A percentile compares a stretch with the other conserved stretches of the same genome.
These are phyloP conservation scores for Suillus decipiens DNA, from an alignment of 768 basidiomycete genomes.

Conservation along the genomic window DNA sequence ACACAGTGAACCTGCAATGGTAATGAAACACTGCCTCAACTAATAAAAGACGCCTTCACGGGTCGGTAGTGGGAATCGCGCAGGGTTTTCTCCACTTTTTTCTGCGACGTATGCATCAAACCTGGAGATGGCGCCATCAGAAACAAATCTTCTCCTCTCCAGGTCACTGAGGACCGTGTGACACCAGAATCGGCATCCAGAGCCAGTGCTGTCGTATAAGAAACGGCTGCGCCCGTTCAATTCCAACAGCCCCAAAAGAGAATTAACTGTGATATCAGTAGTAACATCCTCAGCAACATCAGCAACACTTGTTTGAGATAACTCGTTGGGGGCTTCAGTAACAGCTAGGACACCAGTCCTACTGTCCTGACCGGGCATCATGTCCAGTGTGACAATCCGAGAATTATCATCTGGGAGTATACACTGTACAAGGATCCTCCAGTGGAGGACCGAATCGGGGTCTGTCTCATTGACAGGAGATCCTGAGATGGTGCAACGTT, in stretches of 20 bases:
- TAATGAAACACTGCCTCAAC: too few relatives aligned
- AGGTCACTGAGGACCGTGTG: not conserved
- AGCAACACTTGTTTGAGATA: not conserved
- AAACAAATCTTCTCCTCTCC: not conserved
- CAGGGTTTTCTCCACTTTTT: not conserved
- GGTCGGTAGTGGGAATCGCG: constrained; percentile 1
- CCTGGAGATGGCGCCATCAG: not conserved
- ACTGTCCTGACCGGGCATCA: not conserved
- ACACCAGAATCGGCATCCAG: not conserved
- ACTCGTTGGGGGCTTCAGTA: not conserved
- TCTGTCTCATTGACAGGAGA: constrained; percentile 1
- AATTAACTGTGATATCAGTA: not conserved
- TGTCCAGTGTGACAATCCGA: not conserved
- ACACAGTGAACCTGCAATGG: too few relatives aligned
- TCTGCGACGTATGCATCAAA: constrained; percentile 1
- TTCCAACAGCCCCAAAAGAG: not conserved
- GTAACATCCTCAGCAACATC: not conserved
- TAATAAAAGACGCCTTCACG: constrained; percentile 2
- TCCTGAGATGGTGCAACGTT: constrained; percentile 1
- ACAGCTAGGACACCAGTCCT: constrained; percentile 1
- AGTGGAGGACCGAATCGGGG: constrained; percentile 5
- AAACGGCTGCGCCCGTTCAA: not conserved
- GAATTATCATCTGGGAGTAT: not conserved
- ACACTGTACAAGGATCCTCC: constrained; percentile 2
- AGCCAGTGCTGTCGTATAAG: not conserved